Evolutionary conservation across 768 basidiomycete genomes (phyloP), one percentile per base, ranked within the genome.

Genomic region (Cubamyces lactineus): DNA sequence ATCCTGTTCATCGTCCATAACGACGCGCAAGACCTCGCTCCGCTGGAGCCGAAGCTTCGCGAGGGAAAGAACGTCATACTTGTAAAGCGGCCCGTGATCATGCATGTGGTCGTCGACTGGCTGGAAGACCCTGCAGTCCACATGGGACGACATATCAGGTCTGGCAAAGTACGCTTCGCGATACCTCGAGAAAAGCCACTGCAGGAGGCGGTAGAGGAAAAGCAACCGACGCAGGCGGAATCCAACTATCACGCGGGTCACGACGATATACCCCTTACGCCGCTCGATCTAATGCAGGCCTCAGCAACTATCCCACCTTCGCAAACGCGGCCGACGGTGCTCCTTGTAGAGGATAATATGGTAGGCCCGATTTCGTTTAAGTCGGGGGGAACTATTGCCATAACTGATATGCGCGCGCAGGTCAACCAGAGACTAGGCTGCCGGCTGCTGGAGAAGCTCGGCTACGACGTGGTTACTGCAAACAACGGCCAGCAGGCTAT

Each of bases 271-370:
- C 42, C 58, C 26, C 24, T 45, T 12, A 19, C 53, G 15, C 53
- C 57, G 17, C 19, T 54, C n/a, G n/a, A 26, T 16, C 41, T 8
- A 3, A 13, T 19, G 0, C 51, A 57, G 19, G 51, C 12, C 15
- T 2, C 24, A 2, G 24, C 51, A 9, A 30, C 38, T 39, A n/a
- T 2, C 8, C 15, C 23, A 17, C 19, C 21, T 19, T 56, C 46
- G 42, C 39, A 45, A 12, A 24, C 12, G 19, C 53, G 23, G 34
- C 41, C 59, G 17, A 65, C 39, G 40, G 64, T 72, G 23, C 61
- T 72, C 17, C 59, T 72, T 1, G 71, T 72, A 0, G 71, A 72
- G 40, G 71, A 72, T 56, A 72, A 72, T 46, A 15, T 66, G 64
- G 71, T 70, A 34, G 8, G 67, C 57, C 6, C 21, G 15, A 19